A percentile compares a stretch with the other conserved stretches of the same genome.
phyloP scores from a whole-genome alignment of 331 rosid species.

The Arachis monticola region DNA sequence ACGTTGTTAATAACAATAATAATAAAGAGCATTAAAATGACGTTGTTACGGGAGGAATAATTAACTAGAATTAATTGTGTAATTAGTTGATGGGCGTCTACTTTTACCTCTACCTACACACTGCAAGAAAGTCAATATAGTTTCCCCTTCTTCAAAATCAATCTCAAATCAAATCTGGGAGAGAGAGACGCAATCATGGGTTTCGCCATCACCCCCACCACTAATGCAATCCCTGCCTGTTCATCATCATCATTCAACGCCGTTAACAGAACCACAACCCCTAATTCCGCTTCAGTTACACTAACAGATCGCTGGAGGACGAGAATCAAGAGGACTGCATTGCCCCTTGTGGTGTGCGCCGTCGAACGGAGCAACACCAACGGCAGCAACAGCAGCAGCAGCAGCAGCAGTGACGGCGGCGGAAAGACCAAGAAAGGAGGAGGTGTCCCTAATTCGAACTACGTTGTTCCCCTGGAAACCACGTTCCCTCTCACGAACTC shows the following conservation, averaged over 20 bases:
- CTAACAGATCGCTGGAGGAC: background rate
- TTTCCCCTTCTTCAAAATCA: background rate
- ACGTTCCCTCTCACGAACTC: slow-evolving; percentile 66
- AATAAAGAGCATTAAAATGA: too few relatives aligned
- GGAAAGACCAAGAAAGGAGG: slow-evolving; percentile 51
- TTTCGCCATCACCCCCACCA: background rate
- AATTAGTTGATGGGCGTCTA: background rate
- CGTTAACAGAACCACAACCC: background rate
- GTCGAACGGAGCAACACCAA: background rate
- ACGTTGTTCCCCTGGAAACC: slow-evolving; percentile 84
- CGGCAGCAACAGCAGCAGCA: slow-evolving; percentile 36
- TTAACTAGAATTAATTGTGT: background rate
- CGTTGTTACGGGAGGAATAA: too few relatives aligned
- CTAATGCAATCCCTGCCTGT: background rate
- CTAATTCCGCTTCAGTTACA: background rate
- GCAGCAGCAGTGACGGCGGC: slow-evolving; percentile 38
- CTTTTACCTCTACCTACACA: background rate
- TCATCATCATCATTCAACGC: background rate
- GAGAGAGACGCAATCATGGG: background rate
- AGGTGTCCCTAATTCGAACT: slow-evolving; percentile 71
- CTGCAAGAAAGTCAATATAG: background rate
- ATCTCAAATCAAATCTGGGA: background rate
- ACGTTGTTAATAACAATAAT: too few relatives aligned
- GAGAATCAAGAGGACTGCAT: background rate
- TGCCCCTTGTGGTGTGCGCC: background rate